Evolutionary conservation across 1,284 basidiomycete genomes (phyloP).

Genomic region (Marasmius tenuissimus): DNA sequence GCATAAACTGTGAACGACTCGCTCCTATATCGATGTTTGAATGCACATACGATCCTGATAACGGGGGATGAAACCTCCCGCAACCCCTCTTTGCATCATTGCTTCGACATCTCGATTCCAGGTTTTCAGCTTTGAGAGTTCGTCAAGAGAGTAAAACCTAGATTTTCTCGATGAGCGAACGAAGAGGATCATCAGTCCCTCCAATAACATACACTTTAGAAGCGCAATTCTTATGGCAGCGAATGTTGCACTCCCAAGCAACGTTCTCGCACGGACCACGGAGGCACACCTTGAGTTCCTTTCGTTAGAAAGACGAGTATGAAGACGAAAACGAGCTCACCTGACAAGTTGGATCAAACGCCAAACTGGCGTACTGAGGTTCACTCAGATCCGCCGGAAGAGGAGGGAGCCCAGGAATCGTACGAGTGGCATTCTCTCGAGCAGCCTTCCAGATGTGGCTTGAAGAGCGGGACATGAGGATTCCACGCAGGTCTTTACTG

Average conservation of each 20-base stretch:
- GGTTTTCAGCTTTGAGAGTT: not conserved
- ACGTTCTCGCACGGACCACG: not conserved
- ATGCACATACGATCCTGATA: not conserved
- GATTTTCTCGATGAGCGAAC: not conserved
- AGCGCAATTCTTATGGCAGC: not conserved
- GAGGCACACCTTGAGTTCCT: not conserved
- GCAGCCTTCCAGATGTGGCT: conserved; percentile 2
- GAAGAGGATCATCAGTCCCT: not conserved
- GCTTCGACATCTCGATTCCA: too few species aligned
- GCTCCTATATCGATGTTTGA: not conserved
- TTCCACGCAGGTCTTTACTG: not conserved
- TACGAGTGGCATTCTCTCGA: not conserved
- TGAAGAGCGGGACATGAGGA: not conserved
- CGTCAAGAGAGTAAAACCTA: not conserved
- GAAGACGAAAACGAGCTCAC: not conserved
- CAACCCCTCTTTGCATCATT: too few species aligned
- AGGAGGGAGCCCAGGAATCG: not conserved
- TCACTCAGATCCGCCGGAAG: conserved; percentile 4
- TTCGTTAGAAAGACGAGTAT: not conserved
- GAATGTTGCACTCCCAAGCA: not conserved
- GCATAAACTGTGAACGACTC: not conserved
- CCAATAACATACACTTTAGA: not conserved
- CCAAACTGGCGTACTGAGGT: conserved; percentile 6
- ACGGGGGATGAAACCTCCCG: too few species aligned
- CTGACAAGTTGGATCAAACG: not conserved